Evolutionary conservation across 352 stramenopile species (phyloP), one percentile per base, ranked within the genome.

Genomic region (Pythium brassicae): DNA sequence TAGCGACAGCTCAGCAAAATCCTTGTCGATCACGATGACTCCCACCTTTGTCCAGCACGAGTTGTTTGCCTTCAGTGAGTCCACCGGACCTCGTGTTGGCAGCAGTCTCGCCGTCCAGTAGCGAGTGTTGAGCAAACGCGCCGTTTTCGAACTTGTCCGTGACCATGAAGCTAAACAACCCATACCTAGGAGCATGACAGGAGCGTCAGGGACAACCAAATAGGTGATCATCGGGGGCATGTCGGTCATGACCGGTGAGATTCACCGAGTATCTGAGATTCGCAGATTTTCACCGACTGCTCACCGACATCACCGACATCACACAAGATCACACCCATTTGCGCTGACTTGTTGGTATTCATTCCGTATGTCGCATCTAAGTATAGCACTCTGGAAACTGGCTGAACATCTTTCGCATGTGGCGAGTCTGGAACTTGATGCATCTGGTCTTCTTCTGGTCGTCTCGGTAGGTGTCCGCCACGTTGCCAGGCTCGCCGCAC

Each of bases 1-100:
- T 22, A 59, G 25, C 3, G 7, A 23, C 9, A 60, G 45, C 45
- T 60, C 54, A 1, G 27, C 46, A 39, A 60, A 60, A n/a, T 60
- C 54, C 29, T 60, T 60, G 25, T 60, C 43, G 45, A 60, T 60
- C 11, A 60, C 54, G 19, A 60, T 17, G 11, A 60, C 44, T 10
- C 10, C 53, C 23, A 53, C 22, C 14, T 60, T 34, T 25, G 20
- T 42, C 54, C 54, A 60, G 1, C 1, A 15, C n/a, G 44, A 27
- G 54, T 60, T 60, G 54, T 60, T 60, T 2, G 44, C 26, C 45
- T 53, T 51, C 29, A 46, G 46, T 2, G 54, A 44, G 12, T 37
- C 25, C 17, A 60, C 44, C 53, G 4, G 44, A 47, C 4, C 45
- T n/a, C 54, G 49, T 60, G 34, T 60, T 60, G 20, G 26, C 54